Evolutionary conservation across 208 protist genomes (phyloP), one percentile per base, ranked within the genome.

Genomic region (Crithidia bombi): DNA sequence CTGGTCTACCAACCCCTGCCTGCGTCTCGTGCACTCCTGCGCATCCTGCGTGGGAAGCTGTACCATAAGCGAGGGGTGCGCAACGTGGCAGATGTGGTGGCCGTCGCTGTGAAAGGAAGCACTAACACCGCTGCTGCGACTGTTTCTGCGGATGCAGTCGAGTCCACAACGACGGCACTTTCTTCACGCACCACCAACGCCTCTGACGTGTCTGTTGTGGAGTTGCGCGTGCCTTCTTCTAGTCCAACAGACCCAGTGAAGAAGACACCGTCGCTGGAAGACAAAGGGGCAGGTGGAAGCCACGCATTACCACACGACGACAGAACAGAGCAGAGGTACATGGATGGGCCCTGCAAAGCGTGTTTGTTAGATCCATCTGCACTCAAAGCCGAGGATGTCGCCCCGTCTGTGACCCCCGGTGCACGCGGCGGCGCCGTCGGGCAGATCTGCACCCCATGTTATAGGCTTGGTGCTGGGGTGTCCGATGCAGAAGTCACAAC

Each of bases 61-160:
- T 89, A 78, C 59, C 72, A 69, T 30, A 75, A 85, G 46, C 84
- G 90, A 4, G 79, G 75, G 5, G 85, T 95, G 62, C 83, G 85
- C 4, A 92, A 78, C 56, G 89, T 90, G 0, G 19, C 81, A 7
- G 78, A 88, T 46, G 75, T 73, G 23, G 30, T 59, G 7, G 66
- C 65, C 6, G 58, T 57, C 1, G 25, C 52, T 5, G 28, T 56
- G 3, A 10, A 28, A 15, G 5, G 21, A 15, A 30, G 46, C 21
- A 49, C 43, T 23, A 49, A 43, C n/a, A n/a, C n/a, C n/a, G n/a
- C n/a, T n/a, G n/a, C n/a, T n/a, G n/a, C n/a, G n/a, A n/a, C n/a
- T n/a, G n/a, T n/a, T n/a, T n/a, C 0, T 17, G 15, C 5, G n/a
- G 9, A 5, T 1, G 38, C 49, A 12, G 36, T 14, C 5, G 39